Base-by-base conservation (phyloP, 2,329 filamentous ascomycete genomes). In the Chaetomium globosum region DNA sequence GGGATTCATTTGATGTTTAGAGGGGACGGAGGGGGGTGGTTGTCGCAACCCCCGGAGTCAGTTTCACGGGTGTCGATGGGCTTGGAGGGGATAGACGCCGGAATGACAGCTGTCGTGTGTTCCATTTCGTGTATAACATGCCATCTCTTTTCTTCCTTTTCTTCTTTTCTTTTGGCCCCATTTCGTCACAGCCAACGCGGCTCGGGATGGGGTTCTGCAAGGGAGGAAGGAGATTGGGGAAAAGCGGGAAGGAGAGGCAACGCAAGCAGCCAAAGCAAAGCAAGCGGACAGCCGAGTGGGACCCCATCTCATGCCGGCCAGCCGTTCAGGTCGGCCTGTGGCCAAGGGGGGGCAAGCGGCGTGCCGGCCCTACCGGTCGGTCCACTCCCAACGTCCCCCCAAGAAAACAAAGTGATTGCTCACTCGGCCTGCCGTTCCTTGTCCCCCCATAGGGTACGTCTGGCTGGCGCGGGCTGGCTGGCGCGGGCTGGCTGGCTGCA, bases 271-370 rank as follows among this genome's bases (percentile, higher is more conserved):
- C 39, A 43, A 55, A 39, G 51, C 51, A 23, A 55, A 23, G 52
- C 60, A 54, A 43, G 31, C 58, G 23, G 21, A 39, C 55, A 26
- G 23, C 31, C 30, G 49, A 26, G 48, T 19, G 58, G 48, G 31
- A 3, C 56, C 21, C 31, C 13, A 43, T 54, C 31, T 39, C 64
- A 61, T 66, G 65, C 61, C 61, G 65, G 65, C 51, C 61, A 64
- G 57, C 65, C 65, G 65, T 66, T 60, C 52, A 49, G 31, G 52
- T 39, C 60, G 36, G 39, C 60, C 28, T 62, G 60, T 31, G 51
- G 51, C 43, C 55, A 63, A 16, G 43, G 21, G 39, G 39, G 39
- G 39, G 39, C 16, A 19, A 7, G 10, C 33, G 36, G 52, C 43
- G 30, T 61, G 61, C 57, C 65, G 56, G 56, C 46, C 36, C 64